Base-by-base conservation (phyloP, 176 grass and related monocot genomes). In the Bonia amplexicaulis region DNA sequence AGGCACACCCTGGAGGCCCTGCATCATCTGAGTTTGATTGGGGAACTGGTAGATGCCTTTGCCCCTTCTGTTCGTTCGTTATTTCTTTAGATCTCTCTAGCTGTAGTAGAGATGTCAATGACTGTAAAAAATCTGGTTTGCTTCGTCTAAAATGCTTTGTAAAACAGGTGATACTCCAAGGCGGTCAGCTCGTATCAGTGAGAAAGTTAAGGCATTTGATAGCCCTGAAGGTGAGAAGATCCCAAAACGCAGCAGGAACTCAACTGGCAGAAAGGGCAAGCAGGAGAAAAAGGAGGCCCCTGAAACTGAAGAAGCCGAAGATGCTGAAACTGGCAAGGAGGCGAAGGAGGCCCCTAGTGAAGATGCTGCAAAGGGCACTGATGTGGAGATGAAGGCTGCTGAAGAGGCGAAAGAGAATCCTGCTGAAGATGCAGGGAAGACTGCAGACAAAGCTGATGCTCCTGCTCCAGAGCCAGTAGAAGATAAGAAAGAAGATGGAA, bases 111-210 rank as follows among this genome's bases (percentile, higher is more conserved):
- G 69, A 80, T 75, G 13, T 10, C 1, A 8, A 70, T 47, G 15
- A 6, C 9, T 71, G 14, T 31, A 23, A 51, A 46, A 76, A 59
- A 26, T 79, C 22, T 79, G 20, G 23, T 54, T 17, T 29, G 20
- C 48, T 42, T 54, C 51, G 59, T 80, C 65, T 87, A 33, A 79
- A 86, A 58, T 75, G 37, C 15, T 66, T 80, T 69, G 5, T 80
- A 58, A 57, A 79, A 71, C 86, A 99, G 96, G 96, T 82, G 96
- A 99, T 70, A 99, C 96, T 16, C 93, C 93, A 74, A 94, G 93
- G 65, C 86, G 96, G 33, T 99, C 96, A 41, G 90, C 91, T 74
- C 91, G 96, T 54, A 99, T 99, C 79, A 99, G 91, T 5, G 96
- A 94, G 87, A 99, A 92, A 79, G 88, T 85, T 23, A 99, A 94